Percentiles rank a stretch among this genome's conserved stretches.
Evolutionary conservation across 169 alveolate species (phyloP).

Genomic region (Eimeria nieschulzi): DNA sequence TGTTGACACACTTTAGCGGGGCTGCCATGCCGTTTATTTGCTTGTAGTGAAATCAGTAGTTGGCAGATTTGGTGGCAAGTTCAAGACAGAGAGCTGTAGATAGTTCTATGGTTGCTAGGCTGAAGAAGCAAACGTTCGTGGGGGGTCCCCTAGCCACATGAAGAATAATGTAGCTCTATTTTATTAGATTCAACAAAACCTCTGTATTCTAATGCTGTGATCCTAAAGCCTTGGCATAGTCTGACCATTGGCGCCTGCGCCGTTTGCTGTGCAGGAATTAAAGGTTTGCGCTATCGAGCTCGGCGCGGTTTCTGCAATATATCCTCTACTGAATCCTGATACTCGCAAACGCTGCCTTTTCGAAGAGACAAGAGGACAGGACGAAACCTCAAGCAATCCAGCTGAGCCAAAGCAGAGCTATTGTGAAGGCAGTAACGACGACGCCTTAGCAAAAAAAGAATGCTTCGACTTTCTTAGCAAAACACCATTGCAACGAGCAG

Average conservation of each 20-base stretch:
- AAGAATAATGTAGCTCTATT: too few species aligned
- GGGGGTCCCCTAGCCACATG: too few species aligned
- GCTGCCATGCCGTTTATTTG: background rate
- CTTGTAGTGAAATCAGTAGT: background rate
- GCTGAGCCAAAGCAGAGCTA: background rate
- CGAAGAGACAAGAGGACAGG: background rate
- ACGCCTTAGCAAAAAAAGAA: background rate
- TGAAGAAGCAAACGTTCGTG: too few species aligned
- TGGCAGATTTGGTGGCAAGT: background rate
- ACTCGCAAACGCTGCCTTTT: background rate
- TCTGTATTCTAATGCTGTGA: too few species aligned
- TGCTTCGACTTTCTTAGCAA: background rate
- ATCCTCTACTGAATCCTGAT: background rate
- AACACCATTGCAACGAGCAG: conserved; percentile 13
- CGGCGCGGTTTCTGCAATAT: background rate
- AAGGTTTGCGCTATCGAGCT: background rate
- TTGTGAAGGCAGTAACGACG: background rate
- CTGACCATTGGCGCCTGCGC: too few species aligned
- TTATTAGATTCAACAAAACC: too few species aligned
- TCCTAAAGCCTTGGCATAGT: too few species aligned
- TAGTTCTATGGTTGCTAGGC: too few species aligned
- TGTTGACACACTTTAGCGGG: background rate
- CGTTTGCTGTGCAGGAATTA: background rate
- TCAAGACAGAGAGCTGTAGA: background rate
- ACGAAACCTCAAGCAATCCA: too few species aligned